These are phyloP conservation scores for Ascomycota sp. DNA, from an alignment of 2,329 filamentous ascomycete species.

Conservation along the genomic window DNA sequence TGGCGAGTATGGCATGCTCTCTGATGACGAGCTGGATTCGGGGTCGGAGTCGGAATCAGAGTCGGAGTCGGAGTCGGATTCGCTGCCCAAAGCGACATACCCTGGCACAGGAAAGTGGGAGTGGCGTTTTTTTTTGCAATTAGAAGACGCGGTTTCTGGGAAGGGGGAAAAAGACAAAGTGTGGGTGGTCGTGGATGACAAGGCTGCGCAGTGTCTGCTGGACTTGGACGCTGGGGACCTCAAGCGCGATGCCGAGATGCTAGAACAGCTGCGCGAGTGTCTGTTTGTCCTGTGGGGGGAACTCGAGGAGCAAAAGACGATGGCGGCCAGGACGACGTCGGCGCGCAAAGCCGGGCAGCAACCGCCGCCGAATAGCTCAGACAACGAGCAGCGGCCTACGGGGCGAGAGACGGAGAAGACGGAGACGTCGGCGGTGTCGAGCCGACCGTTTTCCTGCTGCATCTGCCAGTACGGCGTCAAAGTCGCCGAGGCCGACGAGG, in stretches of 20 bases:
- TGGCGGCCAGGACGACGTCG: slow-evolving; percentile 9
- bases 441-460: slow-evolving; percentile 48
- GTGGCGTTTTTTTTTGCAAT: slow-evolving; percentile 63
- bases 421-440: slow-evolving; percentile 12
- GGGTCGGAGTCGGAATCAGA: slow-evolving; percentile 2
- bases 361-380: slow-evolving; percentile 18
- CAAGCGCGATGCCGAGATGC: slow-evolving; percentile 21
- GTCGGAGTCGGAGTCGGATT: slow-evolving; percentile 6
- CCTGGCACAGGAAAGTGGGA: slow-evolving; percentile 34
- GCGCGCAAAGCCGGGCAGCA: too few relatives aligned
- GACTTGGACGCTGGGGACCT: slow-evolving; percentile 33
- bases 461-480: slow-evolving; percentile 49
- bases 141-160: slow-evolving; percentile 43
- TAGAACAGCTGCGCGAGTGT: slow-evolving; percentile 41
- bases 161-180: slow-evolving; percentile 23
- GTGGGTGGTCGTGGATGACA: slow-evolving; percentile 48
- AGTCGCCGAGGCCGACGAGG: slow-evolving; percentile 17
- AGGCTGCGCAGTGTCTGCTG: slow-evolving; percentile 26
- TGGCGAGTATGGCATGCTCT: slow-evolving; percentile 29
- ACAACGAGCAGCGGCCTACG: too few relatives aligned
- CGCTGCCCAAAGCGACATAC: slow-evolving; percentile 7
- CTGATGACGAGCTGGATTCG: slow-evolving; percentile 17
- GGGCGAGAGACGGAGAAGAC: slow-evolving; percentile 35
- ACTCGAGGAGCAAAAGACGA: slow-evolving; percentile 47
- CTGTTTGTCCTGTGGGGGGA: slow-evolving; percentile 74